These are phyloP conservation scores for Apiotrichum domesticum DNA, from an alignment of 1,284 basidiomycete genomes.

Conservation along the genomic window DNA sequence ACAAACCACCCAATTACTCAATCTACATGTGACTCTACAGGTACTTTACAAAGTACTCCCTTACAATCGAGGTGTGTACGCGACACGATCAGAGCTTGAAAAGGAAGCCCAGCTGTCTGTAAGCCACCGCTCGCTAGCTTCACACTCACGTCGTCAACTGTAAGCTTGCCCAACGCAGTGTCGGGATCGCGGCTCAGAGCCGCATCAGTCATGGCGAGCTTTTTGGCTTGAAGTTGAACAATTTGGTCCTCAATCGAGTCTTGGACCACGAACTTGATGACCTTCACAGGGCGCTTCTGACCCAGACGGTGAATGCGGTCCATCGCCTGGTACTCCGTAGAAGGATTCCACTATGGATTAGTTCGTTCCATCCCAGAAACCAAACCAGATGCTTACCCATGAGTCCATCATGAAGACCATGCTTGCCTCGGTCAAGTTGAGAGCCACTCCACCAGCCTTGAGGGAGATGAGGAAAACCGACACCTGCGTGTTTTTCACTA, in stretches of 20 bases:
- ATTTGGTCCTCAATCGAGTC: conserved; percentile 88
- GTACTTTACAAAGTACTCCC: no score
- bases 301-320: conserved; percentile 77
- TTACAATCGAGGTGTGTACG: no score
- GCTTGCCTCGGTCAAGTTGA: conserved; percentile 84
- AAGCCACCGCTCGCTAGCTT: neutral
- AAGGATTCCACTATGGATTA: conserved; percentile 65
- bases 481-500: conserved; percentile 87
- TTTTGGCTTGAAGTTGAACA: conserved; percentile 69
- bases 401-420: conserved; percentile 66
- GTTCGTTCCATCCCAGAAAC: neutral
- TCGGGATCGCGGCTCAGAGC: conserved; percentile 36
- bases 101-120: conserved; percentile 60
- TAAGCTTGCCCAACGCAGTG: conserved; percentile 75
- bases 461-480: conserved; percentile 92
- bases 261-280: conserved; percentile 90
- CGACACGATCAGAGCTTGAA: conserved; percentile 55
- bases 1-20: no score
- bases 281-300: conserved; percentile 84
- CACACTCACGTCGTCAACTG: conserved; percentile 74
- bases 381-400: conserved; percentile 18
- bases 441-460: conserved; percentile 91
- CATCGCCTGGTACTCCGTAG: conserved; percentile 65
- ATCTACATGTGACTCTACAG: no score
- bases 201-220: conserved; percentile 46